Evolutionary conservation across 176 grass and related monocot species (phyloP), one percentile per base, ranked within the genome.

Genomic region (Dactylis glomerata): DNA sequence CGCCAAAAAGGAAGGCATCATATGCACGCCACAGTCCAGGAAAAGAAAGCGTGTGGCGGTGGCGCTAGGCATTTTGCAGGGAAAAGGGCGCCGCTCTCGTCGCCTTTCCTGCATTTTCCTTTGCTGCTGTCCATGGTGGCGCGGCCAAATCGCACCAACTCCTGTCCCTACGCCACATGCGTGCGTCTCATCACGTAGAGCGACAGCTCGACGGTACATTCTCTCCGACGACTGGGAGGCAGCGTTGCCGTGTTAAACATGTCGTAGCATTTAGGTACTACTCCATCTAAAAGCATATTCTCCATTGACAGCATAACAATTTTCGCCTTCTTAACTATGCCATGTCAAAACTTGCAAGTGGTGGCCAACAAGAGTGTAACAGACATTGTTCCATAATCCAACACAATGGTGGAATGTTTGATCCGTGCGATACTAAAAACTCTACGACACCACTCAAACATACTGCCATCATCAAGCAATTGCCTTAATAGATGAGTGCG

Each of bases 131-230:
- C 26, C 27, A 61, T 33, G 54, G 54, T n/a, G 20, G 55, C 55
- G 37, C 75, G 75, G 75, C 75, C 63, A 71, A 71, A 86, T 28
- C 19, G 64, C 50, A 59, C 64, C 75, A 26, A 61, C 84, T 71
- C 63, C 22, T 70, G 84, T 68, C 62, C 74, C 73, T 3, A 31
- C 46, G 19, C 73, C 75, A 14, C 13, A 34, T 31, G 36, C 62
- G 38, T 14, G 45, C 73, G 46, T 50, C 47, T 54, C 80, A 19
- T 37, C 32, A 32, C 78, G 13, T 46, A 14, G 46, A 71, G n/a
- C 66, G 52, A 12, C 34, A 15, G 5, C 6, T 10, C 45, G 11
- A 36, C 62, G 45, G 70, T 55, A 17, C 12, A 20, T 51, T 51
- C 78, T 81, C 31, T 17, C 30, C 13, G 62, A 10, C 20, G 46